phyloP scores from a whole-genome alignment of 108 stramenopile genomes.

The Parietichytrium sp. region DNA sequence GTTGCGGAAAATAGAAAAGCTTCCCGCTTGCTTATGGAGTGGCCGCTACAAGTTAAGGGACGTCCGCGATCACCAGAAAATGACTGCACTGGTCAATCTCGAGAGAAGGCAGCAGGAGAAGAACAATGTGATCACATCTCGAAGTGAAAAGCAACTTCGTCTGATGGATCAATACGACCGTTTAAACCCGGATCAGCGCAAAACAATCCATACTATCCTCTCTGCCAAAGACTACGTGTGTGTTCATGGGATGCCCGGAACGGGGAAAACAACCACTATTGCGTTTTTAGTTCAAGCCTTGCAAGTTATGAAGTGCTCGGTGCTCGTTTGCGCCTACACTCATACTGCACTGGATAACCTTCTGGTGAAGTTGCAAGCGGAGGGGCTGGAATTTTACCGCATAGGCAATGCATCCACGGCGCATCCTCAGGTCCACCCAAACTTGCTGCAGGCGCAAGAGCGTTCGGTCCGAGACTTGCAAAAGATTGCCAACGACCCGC shows the following conservation, averaged over 20 bases:
- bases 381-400: not conserved
- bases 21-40: too few species aligned
- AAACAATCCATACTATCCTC: not conserved
- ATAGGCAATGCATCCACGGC: not conserved
- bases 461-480: not conserved
- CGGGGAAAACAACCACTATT: conserved; percentile 59
- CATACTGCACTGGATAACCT: conserved; percentile 93
- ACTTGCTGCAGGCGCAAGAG: not conserved
- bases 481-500: not conserved
- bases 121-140: too few species aligned
- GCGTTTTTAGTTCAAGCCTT: conserved; percentile 79
- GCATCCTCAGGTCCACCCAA: not conserved
- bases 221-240: conserved; percentile 40
- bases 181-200: not conserved
- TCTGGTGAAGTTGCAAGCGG: conserved; percentile 80
- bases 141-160: too few species aligned
- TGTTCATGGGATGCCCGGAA: conserved; percentile 60
- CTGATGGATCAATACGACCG: too few species aligned
- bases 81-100: too few species aligned
- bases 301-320: conserved; percentile 77
- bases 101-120: too few species aligned
- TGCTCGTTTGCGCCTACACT: conserved; percentile 90
- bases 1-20: too few species aligned
- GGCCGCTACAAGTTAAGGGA: too few species aligned
- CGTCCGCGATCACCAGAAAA: too few species aligned